phyloP scores from a whole-genome alignment of 2,329 filamentous ascomycete genomes.

The Beauveria rudraprayagi region DNA sequence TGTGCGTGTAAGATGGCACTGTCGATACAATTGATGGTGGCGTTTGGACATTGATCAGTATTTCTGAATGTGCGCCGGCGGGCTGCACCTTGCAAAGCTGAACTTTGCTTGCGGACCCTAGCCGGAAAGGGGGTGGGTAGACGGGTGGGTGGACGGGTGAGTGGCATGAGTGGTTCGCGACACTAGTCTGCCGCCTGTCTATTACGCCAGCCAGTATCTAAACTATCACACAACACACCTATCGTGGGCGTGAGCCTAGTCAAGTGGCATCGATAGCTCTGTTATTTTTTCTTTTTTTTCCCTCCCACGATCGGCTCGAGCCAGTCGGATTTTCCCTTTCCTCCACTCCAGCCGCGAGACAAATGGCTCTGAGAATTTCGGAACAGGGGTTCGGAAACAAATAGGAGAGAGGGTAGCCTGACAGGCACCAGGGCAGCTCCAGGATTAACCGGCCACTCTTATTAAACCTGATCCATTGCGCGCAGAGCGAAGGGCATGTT shows the following conservation, averaged over 20 bases:
- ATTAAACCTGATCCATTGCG: neutral
- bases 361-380: neutral
- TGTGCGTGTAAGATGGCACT: neutral
- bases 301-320: neutral
- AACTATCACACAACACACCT: neutral
- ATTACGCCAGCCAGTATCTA: neutral
- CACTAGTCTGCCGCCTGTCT: neutral
- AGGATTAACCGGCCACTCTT: neutral
- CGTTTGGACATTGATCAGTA: neutral
- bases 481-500: neutral
- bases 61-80: neutral
- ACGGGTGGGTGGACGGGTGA: too few relatives aligned
- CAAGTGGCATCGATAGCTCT: neutral
- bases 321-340: neutral
- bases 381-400: slow-evolving; percentile 2
- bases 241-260: neutral
- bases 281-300: neutral
- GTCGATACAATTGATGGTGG: neutral
- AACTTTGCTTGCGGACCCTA: slow-evolving; percentile 5
- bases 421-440: neutral
- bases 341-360: neutral
- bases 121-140: neutral
- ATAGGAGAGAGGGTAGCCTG: neutral
- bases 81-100: slow-evolving; percentile 7
- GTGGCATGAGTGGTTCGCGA: neutral